Conservation (phyloP, 78 protist species). For the Chrysochromulina parva region DNA sequence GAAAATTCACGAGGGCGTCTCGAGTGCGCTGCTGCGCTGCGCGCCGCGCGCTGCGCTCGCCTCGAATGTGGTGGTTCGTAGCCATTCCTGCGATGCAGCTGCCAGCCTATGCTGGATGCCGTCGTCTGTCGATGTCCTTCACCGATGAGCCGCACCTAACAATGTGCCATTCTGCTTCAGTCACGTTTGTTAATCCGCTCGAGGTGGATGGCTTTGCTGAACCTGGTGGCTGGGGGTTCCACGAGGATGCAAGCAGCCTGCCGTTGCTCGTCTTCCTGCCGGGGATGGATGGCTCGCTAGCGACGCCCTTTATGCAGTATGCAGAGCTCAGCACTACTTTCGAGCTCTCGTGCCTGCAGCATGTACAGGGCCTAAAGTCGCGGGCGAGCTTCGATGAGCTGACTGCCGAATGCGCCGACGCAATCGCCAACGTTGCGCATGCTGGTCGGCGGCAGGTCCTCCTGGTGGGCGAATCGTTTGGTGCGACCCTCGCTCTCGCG, state of each 20-base stretch:
- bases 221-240: not conserved
- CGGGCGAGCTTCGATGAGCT: not conserved
- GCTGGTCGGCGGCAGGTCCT: not conserved
- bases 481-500: not conserved
- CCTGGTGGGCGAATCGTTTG: slow-evolving; percentile 12
- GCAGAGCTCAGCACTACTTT: not conserved
- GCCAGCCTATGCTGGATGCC: too few relatives aligned
- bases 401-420: not conserved
- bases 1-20: too few relatives aligned
- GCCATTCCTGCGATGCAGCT: too few relatives aligned
- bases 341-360: slow-evolving; percentile 7
- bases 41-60: too few relatives aligned
- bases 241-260: not conserved
- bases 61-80: too few relatives aligned
- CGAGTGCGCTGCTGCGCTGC: too few relatives aligned
- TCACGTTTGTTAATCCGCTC: not conserved
- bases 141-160: too few relatives aligned
- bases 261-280: not conserved
- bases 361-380: not conserved
- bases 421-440: not conserved
- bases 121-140: too few relatives aligned
- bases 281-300: not conserved
- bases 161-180: too few relatives aligned
- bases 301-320: not conserved
- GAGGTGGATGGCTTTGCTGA: not conserved